Evolutionary conservation across 352 stramenopile species (phyloP), one percentile per base, ranked within the genome.

Genomic region (Globisporangium recalcitrans): DNA sequence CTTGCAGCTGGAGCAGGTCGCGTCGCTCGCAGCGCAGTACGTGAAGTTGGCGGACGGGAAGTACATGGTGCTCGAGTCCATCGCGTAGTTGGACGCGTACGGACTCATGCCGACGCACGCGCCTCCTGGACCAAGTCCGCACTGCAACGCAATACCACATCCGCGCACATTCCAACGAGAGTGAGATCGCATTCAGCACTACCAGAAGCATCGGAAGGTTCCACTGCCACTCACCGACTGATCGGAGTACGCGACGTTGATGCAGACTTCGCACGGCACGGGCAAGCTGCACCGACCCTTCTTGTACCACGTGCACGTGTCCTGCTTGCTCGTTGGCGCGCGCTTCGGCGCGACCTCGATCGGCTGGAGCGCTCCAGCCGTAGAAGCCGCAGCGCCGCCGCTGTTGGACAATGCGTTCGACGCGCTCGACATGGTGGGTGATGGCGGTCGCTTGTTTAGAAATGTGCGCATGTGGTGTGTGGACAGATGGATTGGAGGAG

Each of bases 1-100:
- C 13, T 69, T 48, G 49, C 70, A 80, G 11, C 46, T 27, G 29
- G 38, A 60, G 32, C 72, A 80, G 11, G 31, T 54, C 14, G 53
- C 24, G 57, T 80, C 70, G 21, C 65, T 46, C 1, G 51, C 36
- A 9, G 46, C 57, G 58, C 70, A 77, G 62, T 80, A 80, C 24
- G 62, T 72, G 38, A 73, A 67, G 14, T 72, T 69, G 13, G 49
- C 65, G 16, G 72, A 74, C 22, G 70, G 60, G 26, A 72, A 77
- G 51, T 68, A 69, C 59, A 42, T n/a, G 3, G 22, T 14, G 16
- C 31, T 57, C 32, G 47, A 54, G 10, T 63, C 47, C 32, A 63
- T 27, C 47, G 22, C 2, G 16, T 31, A 11, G 3, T 9, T 21
- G 26, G 46, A 5, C 22, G 22, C 14, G 21, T 53, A 27, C 27